These are phyloP conservation scores for Helotiales sp. DNA, from an alignment of 2,329 filamentous ascomycete species.

Conservation along the genomic window DNA sequence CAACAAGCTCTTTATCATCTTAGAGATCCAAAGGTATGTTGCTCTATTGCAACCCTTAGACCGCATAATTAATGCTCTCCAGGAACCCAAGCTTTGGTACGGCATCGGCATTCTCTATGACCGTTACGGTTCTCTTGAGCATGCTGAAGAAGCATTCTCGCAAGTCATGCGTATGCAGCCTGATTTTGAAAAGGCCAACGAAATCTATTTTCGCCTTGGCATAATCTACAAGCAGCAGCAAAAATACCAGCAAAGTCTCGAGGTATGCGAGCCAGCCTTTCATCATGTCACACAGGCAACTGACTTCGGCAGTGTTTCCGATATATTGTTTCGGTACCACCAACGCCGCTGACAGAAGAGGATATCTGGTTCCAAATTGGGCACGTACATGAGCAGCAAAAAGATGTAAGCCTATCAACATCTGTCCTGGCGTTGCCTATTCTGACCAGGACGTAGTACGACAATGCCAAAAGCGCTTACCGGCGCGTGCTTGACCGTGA, in stretches of 20 bases:
- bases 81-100: conserved; percentile 98
- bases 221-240: conserved; percentile 99
- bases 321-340: conserved; percentile 93
- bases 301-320: conserved; percentile 77
- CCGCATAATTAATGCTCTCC: not conserved
- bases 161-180: conserved; percentile 99
- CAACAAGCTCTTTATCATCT: conserved; percentile 94
- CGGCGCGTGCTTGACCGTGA: conserved; percentile 90
- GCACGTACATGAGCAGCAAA: conserved; percentile 97
- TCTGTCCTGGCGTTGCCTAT: not conserved
- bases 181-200: conserved; percentile 96
- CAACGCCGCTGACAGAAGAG: conserved; percentile 89
- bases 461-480: conserved; percentile 89
- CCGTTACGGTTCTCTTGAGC: conserved; percentile 91
- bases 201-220: conserved; percentile 97
- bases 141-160: conserved; percentile 96
- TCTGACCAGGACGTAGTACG: conserved; percentile 63
- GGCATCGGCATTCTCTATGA: conserved; percentile 98
- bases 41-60: not conserved
- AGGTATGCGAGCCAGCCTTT: conserved; percentile 56
- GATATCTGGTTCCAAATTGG: conserved; percentile 99
- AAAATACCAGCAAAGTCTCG: conserved; percentile 88
- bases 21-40: conserved; percentile 79
- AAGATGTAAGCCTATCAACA: conserved; percentile 71
- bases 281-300: not conserved